phyloP scores from a whole-genome alignment of 352 stramenopile species.

The Chloridella minuta region DNA sequence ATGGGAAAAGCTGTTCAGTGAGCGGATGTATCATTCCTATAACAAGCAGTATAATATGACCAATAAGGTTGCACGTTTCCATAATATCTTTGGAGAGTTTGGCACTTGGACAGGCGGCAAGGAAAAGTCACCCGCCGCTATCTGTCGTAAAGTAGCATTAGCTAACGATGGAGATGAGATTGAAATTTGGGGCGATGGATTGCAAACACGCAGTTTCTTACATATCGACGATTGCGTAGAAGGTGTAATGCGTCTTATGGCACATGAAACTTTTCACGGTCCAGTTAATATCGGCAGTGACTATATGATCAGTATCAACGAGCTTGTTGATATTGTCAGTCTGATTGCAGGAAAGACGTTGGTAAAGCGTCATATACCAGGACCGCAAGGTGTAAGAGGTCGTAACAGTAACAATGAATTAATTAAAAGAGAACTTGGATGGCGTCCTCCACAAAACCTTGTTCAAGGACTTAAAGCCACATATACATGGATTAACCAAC shows the following conservation, averaged over 20 bases:
- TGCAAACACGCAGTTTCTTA: slow-evolving; percentile 49
- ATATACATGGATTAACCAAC: too few species aligned
- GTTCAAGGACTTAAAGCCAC: too few species aligned
- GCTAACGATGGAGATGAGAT: slow-evolving; percentile 25
- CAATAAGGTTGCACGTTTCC: slow-evolving; percentile 36
- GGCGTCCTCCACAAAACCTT: slow-evolving; percentile 27
- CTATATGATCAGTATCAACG: slow-evolving; percentile 49
- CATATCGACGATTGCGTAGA: slow-evolving; percentile 55
- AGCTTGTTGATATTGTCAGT: slow-evolving; percentile 34
- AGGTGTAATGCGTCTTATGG: slow-evolving; percentile 40
- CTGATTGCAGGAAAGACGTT: slow-evolving; percentile 31
- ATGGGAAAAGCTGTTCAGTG: slow-evolving; percentile 46
- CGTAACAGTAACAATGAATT: slow-evolving; percentile 47
- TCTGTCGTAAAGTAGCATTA: slow-evolving; percentile 47
- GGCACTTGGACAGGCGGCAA: slow-evolving; percentile 47
- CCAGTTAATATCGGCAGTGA: slow-evolving; percentile 44
- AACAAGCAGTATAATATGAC: slow-evolving; percentile 42
- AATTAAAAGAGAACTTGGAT: slow-evolving; percentile 38
- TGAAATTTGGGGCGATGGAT: slow-evolving; percentile 42
- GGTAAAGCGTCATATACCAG: slow-evolving; percentile 49
- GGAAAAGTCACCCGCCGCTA: slow-evolving; percentile 46
- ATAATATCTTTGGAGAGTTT: slow-evolving; percentile 51
- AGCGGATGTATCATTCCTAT: slow-evolving; percentile 44
- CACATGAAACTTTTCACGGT: slow-evolving; percentile 33
- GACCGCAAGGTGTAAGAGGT: slow-evolving; percentile 40